Conservation (phyloP, 1,139 yeast genomes). For the Diutina sp. region DNA sequence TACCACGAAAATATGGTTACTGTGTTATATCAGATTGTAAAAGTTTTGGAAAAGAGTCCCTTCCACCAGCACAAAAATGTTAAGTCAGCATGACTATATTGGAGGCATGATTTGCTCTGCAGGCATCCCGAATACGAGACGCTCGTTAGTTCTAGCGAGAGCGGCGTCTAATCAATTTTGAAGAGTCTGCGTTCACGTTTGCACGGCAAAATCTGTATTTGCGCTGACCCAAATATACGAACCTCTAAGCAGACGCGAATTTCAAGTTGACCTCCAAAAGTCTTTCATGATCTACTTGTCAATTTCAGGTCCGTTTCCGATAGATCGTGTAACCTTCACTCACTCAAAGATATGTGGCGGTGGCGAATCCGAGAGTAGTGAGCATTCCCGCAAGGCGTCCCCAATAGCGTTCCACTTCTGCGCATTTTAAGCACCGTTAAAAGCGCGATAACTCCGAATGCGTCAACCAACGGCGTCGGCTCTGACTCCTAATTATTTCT, state of each 20-base stretch:
- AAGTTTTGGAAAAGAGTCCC: no score
- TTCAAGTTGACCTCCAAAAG: background rate
- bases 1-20: no score
- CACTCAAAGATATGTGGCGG: background rate
- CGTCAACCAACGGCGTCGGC: background rate
- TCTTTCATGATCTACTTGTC: background rate
- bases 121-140: no score
- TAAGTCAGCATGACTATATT: no score
- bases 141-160: no score
- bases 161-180: no score
- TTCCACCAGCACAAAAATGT: no score
- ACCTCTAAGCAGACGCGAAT: background rate
- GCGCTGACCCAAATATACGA: background rate
- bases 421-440: background rate
- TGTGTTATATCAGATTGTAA: no score
- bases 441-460: background rate
- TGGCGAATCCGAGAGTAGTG: background rate
- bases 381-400: background rate
- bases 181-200: background rate
- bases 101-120: no score
- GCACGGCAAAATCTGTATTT: background rate
- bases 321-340: no score
- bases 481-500: background rate
- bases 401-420: background rate
- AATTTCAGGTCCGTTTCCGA: no score